Conservation (phyloP, 2,329 filamentous ascomycete species). For the Fusarium proliferatum region DNA sequence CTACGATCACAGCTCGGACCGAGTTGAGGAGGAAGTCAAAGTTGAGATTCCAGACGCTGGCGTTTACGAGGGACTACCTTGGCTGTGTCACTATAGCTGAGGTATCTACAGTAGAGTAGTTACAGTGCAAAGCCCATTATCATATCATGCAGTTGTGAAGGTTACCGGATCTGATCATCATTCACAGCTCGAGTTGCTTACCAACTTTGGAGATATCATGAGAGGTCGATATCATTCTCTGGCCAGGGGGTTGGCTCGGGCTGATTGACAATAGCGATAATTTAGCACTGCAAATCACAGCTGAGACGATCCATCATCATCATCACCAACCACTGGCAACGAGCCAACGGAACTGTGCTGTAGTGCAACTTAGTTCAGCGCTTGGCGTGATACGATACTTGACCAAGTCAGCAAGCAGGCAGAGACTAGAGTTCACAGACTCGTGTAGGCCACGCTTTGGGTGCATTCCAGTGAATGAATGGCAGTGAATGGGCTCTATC, state of each 20-base stretch:
- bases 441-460: slow-evolving; percentile 25
- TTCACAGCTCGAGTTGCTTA: neutral
- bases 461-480: slow-evolving; percentile 30
- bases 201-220: neutral
- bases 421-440: neutral
- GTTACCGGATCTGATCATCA: neutral
- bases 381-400: slow-evolving; percentile 1
- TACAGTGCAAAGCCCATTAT: neutral
- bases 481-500: neutral
- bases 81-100: neutral
- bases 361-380: slow-evolving; percentile 9
- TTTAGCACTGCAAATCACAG: slow-evolving; percentile 3
- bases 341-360: neutral
- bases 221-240: neutral
- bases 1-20: slow-evolving; percentile 31
- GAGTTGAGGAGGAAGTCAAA: slow-evolving; percentile 21
- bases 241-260: slow-evolving; percentile 1
- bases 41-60: neutral
- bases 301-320: neutral
- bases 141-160: neutral
- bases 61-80: neutral
- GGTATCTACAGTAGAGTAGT: neutral
- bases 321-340: neutral
- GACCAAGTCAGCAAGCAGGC: neutral
- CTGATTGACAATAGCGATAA: neutral